These are phyloP conservation scores for Penicillium crystallinum DNA, from an alignment of 495 filamentous ascomycete species.

Conservation along the genomic window DNA sequence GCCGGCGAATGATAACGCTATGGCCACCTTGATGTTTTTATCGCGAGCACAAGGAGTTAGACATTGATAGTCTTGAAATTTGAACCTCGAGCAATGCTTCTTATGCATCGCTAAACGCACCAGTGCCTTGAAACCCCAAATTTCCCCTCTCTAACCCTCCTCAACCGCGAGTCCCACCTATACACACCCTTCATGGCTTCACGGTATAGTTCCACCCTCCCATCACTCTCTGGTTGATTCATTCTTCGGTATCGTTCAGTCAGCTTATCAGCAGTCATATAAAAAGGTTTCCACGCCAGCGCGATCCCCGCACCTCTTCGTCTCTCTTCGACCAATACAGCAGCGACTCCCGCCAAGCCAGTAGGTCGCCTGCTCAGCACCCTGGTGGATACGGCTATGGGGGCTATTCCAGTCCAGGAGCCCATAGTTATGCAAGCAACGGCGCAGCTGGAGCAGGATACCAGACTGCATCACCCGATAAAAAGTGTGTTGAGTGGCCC, in stretches of 20 bases:
- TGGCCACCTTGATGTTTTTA: constrained; percentile 29
- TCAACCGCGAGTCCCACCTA: background rate
- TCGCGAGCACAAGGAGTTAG: constrained; percentile 16
- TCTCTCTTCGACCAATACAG: constrained; percentile 85
- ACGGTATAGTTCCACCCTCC: constrained; percentile 21
- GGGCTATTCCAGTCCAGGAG: constrained; percentile 54
- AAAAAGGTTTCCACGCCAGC: constrained; percentile 60
- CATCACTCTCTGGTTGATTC: constrained; percentile 4
- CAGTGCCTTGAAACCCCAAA: background rate
- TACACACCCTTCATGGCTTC: constrained; percentile 21
- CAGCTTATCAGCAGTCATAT: background rate
- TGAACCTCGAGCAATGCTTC: constrained; percentile 8
- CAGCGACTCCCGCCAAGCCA: constrained; percentile 51
- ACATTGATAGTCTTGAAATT: background rate
- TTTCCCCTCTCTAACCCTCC: background rate
- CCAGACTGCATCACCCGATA: constrained; percentile 76
- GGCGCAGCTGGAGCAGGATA: constrained; percentile 33
- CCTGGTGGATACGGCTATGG: constrained; percentile 48
- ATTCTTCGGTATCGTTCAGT: background rate
- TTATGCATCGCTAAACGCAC: background rate
- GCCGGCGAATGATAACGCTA: constrained; percentile 13
- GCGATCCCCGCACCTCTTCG: constrained; percentile 74
- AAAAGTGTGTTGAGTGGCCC: constrained; percentile 48
- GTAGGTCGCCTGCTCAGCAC: constrained; percentile 45
- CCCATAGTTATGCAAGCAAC: constrained; percentile 33